phyloP scores from a whole-genome alignment of 257 asterid genomes.

The Agastache rugosa region DNA sequence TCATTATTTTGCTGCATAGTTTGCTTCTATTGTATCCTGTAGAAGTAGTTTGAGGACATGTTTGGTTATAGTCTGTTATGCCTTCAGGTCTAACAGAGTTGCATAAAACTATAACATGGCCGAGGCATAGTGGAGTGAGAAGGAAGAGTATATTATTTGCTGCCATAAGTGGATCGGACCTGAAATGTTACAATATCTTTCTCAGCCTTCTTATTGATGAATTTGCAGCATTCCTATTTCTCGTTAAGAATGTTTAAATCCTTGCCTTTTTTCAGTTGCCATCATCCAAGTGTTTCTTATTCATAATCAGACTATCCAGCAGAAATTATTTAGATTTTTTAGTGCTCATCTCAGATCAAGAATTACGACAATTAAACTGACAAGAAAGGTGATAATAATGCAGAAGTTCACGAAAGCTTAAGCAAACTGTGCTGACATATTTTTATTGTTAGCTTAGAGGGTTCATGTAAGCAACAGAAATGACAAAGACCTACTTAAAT shows the following conservation, averaged over 20 bases:
- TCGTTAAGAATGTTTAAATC: background rate
- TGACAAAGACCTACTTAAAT: too few species aligned
- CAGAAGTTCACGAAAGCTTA: background rate
- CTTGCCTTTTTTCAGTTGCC: too few species aligned
- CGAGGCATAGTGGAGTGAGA: background rate
- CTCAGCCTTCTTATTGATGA: background rate
- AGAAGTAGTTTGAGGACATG: background rate
- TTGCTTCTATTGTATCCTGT: background rate
- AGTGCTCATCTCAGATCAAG: too few species aligned
- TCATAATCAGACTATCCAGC: too few species aligned
- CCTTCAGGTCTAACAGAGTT: background rate
- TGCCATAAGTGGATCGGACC: background rate
- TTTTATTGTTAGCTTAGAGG: background rate
- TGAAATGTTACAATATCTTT: background rate
- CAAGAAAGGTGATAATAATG: background rate
- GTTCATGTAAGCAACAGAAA: conserved; percentile 5
- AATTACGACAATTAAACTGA: too few species aligned
- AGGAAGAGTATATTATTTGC: background rate
- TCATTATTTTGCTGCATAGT: background rate
- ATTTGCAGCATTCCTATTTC: background rate
- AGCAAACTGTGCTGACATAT: background rate
- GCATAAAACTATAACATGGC: background rate
- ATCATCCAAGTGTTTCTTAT: too few species aligned
- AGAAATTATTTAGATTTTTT: too few species aligned
- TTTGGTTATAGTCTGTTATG: background rate